Percentiles rank a stretch among this genome's conserved stretches.
Evolutionary conservation across 108 stramenopile species (phyloP).

Genomic region (Cyclostephanos tholiformis): DNA sequence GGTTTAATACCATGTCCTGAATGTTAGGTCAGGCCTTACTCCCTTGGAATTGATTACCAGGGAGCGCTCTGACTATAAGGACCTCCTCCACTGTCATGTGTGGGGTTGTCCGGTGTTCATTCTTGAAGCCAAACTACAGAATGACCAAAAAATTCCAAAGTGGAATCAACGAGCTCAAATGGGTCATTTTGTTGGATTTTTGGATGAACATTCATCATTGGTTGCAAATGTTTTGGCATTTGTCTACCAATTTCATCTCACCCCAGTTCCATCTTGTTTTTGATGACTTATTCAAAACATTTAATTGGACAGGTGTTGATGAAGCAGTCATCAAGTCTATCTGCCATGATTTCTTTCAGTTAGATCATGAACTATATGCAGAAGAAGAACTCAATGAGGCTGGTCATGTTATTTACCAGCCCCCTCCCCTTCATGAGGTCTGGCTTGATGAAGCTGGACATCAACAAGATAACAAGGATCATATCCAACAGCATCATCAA

Average conservation of each 20-base stretch:
- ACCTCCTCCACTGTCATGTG: constrained; percentile 1
- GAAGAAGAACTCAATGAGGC: too few relatives aligned
- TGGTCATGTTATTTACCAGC: too few relatives aligned
- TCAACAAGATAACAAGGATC: too few relatives aligned
- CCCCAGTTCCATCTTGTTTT: constrained; percentile 36
- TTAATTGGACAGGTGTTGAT: background rate
- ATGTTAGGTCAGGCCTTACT: background rate
- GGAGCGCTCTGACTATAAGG: background rate
- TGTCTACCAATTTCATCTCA: constrained; percentile 31
- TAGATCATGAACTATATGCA: background rate
- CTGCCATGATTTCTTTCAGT: background rate
- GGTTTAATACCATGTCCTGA: constrained; percentile 40
- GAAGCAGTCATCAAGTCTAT: background rate
- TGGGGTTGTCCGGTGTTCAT: constrained; percentile 51
- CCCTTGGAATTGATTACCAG: background rate
- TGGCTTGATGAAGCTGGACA: too few relatives aligned
- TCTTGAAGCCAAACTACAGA: constrained; percentile 24
- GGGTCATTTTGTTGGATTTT: constrained; percentile 16
- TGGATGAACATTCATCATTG: too few relatives aligned
- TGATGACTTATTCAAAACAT: constrained; percentile 28
- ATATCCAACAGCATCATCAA: too few relatives aligned
- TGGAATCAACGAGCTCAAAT: constrained; percentile 3
- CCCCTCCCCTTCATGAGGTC: too few relatives aligned
- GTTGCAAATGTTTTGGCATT: constrained; percentile 23
- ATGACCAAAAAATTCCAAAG: constrained; percentile 16